Evolutionary conservation across 1,139 yeast species (phyloP), one percentile per base, ranked within the genome.

Genomic region (Geotrichum candidum): DNA sequence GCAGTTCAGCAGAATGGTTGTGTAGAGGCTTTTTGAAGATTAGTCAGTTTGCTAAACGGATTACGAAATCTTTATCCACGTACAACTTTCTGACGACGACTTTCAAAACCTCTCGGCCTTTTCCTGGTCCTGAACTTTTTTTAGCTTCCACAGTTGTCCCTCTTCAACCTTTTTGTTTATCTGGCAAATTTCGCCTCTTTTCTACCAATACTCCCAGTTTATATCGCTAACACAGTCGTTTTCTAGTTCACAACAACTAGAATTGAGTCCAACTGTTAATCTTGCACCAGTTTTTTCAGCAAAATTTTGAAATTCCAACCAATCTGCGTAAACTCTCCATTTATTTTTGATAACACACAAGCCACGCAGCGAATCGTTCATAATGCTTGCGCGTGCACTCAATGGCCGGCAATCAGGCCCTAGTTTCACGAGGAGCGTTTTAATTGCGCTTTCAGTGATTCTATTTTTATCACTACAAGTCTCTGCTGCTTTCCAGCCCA

Each of bases 401-500:
- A 18, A 51, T 48, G 27, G 41, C 22, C 25, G 38, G 41, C 54
- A 35, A 35, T 33, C 51, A 50, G 51, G 41, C 59, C 22, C 55
- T 22, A 29, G 51, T 7, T 38, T 51, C 3, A 10, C 29, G 31
- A 51, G 29, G 27, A 18, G 13, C 51, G 38, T 56, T 27, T 31
- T 56, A 9, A 13, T 56, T 13, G 45, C 55, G 41, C 25, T 54
- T 3, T 13, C 45, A 31, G 51, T 53, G 6, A 23, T 55, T 11
- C 41, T 61, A 15, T 57, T 45, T 51, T 25, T 61, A 3, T 25
- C 54, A 10, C 51, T 46, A 29, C 53, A 29, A 15, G 46, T 27
- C 6, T 27, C 46, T 15, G 58, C 50, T 3, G 59, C 62, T 15
- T 60, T 60, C 46, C 52, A 56, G 10, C 54, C 62, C n/a, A 60